Base-by-base conservation (phyloP, 208 protist species). In the Blechomonas ayalai region DNA sequence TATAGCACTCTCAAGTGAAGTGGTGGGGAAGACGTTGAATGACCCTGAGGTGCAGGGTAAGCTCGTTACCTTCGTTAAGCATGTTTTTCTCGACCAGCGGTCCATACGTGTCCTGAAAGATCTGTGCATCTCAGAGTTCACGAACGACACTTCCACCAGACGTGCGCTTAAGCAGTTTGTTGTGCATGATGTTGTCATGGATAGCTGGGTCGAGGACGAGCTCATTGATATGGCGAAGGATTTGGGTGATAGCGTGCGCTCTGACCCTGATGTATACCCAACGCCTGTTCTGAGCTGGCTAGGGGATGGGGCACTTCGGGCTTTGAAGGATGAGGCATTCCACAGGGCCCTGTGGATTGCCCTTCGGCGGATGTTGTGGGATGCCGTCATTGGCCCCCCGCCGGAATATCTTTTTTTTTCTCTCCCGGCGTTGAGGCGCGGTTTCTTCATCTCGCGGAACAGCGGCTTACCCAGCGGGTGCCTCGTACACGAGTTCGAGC, bases 201-300 rank as follows among this genome's bases (percentile, higher is more conserved):
- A 93, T 46, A 10, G 46, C 9, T 93, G 80, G 78, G 85, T 93
- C 39, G 65, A 67, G 34, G 85, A 93, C 41, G 79, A 93, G 43
- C 78, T 93, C 16, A 56, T 90, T 24, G 69, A 55, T 16, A 57
- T 87, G 33, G 75, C 63, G 12, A 59, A 63, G 36, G 70, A 80
- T 20, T 41, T 75, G 1, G 67, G 66, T 1, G 70, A 59, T 18
- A 63, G 66, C 6, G 50, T 86, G 20, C 68, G 69, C 44, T 36
- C 26, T 13, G 81, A 93, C 67, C 52, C 38, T 1, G 56, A 60
- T 26, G 32, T 93, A 4, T 83, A 67, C 54, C 80, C 78, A 13
- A 37, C 43, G 5, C 66, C 61, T 20, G 54, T 84, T 7, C 52
- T 92, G 5, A 16, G 24, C 22, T 71, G 73, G 35, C 42, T 92